A percentile compares a stretch with the other conserved stretches of the same genome.
These are phyloP conservation scores for Stephania cephalantha DNA, from an alignment of 164 flowering plant species.

Conservation along the genomic window DNA sequence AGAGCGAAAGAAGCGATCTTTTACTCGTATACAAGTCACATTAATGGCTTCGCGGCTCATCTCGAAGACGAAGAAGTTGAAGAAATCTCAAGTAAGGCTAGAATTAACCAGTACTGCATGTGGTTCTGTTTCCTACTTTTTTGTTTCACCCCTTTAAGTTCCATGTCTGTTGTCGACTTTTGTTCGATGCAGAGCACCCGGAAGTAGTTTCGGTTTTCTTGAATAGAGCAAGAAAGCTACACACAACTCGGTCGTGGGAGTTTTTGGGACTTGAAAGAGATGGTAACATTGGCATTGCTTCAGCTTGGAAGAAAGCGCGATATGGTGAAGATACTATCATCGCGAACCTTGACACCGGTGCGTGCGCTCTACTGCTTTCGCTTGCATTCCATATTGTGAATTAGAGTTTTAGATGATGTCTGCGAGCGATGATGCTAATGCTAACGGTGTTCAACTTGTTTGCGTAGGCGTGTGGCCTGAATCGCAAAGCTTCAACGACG, in stretches of 20 bases:
- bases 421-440: too few species aligned
- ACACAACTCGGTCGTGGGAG: constrained; percentile 67
- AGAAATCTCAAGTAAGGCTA: constrained; percentile 14
- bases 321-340: constrained; percentile 67
- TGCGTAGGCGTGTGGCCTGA: constrained; percentile 55
- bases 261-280: constrained; percentile 44
- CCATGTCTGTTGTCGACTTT: neutral
- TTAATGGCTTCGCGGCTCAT: constrained; percentile 11
- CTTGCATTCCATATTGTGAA: neutral
- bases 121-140: neutral
- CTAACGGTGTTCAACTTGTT: neutral
- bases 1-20: constrained; percentile 14
- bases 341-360: constrained; percentile 71
- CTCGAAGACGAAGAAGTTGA: constrained; percentile 24
- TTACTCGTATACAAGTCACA: constrained; percentile 17
- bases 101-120: neutral
- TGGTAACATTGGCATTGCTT: constrained; percentile 19
- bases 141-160: neutral
- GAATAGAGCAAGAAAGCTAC: constrained; percentile 38
- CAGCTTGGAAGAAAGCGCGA: constrained; percentile 49
- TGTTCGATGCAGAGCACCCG: constrained; percentile 40
- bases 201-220: constrained; percentile 55
- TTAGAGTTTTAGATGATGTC: too few species aligned
- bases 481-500: constrained; percentile 48
- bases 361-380: too few species aligned